Conservation (phyloP, 2,329 filamentous ascomycete genomes). For the Albifimbria verrucaria region DNA sequence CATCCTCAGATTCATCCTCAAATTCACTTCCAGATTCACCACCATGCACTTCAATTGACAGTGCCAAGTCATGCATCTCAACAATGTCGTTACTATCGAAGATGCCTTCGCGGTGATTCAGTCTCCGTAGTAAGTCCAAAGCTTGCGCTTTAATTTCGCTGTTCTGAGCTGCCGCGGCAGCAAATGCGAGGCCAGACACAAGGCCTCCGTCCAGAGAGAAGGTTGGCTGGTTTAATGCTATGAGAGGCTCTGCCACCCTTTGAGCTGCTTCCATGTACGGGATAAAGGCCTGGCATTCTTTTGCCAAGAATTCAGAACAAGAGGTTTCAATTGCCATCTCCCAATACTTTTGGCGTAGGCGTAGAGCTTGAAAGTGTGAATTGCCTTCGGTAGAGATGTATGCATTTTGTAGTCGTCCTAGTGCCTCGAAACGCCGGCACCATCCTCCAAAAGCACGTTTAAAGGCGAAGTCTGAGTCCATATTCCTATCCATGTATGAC, state of each 20-base stretch:
- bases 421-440: slow-evolving; percentile 7
- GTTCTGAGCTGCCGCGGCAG: background rate
- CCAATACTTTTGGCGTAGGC: slow-evolving; percentile 11
- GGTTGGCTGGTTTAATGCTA: slow-evolving; percentile 4
- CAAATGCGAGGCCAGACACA: background rate
- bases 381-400: too few relatives aligned
- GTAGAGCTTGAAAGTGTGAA: too few relatives aligned
- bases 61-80: slow-evolving; percentile 15
- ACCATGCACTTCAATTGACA: too few relatives aligned
- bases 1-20: too few relatives aligned
- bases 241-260: background rate
- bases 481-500: background rate
- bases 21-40: too few relatives aligned
- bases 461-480: background rate
- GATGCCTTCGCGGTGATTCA: slow-evolving; percentile 15
- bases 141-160: background rate
- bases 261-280: slow-evolving; percentile 8
- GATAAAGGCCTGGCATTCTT: background rate
- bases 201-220: background rate
- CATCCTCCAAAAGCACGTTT: slow-evolving; percentile 5
- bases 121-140: slow-evolving; percentile 8
- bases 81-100: slow-evolving; percentile 18
- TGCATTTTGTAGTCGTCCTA: too few relatives aligned
- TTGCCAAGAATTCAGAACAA: background rate
- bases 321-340: slow-evolving; percentile 2